Conservation (phyloP, 1,139 yeast species). For the Arxiozyma bovina region DNA sequence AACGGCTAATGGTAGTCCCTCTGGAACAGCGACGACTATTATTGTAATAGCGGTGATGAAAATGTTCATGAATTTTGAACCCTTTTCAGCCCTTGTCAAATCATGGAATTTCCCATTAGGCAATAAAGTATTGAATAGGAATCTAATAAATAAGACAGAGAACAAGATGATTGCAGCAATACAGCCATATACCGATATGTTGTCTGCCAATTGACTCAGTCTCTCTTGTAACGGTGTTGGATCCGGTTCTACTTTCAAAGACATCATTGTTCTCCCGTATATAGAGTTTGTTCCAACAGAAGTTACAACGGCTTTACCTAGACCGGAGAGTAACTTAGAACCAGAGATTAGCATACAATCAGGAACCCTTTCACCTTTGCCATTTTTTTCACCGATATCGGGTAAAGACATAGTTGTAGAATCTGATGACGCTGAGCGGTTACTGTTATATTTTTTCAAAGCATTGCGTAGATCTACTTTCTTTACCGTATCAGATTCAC, state of each 20-base stretch:
- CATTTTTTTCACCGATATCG: slow-evolving; percentile 40
- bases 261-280: slow-evolving; percentile 84
- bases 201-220: slow-evolving; percentile 75
- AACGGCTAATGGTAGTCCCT: slow-evolving; percentile 93
- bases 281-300: slow-evolving; percentile 85
- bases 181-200: slow-evolving; percentile 88
- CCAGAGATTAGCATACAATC: slow-evolving; percentile 70
- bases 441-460: slow-evolving; percentile 26
- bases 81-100: slow-evolving; percentile 61
- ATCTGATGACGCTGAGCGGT: slow-evolving; percentile 23
- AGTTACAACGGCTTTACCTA: slow-evolving; percentile 78
- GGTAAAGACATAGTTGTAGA: background rate
- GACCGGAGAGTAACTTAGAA: slow-evolving; percentile 76
- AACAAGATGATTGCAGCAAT: slow-evolving; percentile 75
- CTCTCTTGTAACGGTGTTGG: slow-evolving; percentile 85
- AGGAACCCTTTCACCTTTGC: slow-evolving; percentile 15
- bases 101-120: slow-evolving; percentile 40
- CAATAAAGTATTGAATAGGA: slow-evolving; percentile 51
- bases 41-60: slow-evolving; percentile 86
- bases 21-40: slow-evolving; percentile 96
- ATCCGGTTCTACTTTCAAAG: slow-evolving; percentile 66
- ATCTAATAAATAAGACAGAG: slow-evolving; percentile 68
- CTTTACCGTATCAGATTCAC: slow-evolving; percentile 77
- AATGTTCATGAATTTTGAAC: slow-evolving; percentile 73
- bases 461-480: slow-evolving; percentile 54